Evolutionary conservation across 2,329 filamentous ascomycete species (phyloP), one percentile per base, ranked within the genome.

Genomic region (Epicoccum nigrum): DNA sequence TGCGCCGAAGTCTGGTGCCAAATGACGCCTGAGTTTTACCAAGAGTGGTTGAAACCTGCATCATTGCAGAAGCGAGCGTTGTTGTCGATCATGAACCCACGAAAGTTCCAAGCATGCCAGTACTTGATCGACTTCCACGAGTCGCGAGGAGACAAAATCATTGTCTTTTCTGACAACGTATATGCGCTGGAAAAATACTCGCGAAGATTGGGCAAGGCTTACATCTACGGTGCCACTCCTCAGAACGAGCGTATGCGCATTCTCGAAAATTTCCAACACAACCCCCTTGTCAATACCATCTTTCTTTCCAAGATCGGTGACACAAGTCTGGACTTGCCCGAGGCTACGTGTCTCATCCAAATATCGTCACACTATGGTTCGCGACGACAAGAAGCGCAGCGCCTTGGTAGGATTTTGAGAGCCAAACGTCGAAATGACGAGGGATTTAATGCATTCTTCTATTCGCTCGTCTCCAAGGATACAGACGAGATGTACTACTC

Each of bases 1-100:
- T 99, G 94, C 73, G 94, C 94, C 12, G 94, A 99, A 74, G 94
- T 99, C 6, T 99, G 94, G 94, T 99, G 94, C 69, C 92, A 93
- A 2, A 99, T 99, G 94, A 96, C 94, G 0, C 94, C 92, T 0
- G 94, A 99, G 64, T 99, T 99, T 71, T 97, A 97, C 73, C 88
- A 91, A 15, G 91, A 97, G 71, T 99, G 97, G 75, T 83, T 97
- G 53, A 81, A 84, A 46, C 84, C 76, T 7, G 72, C 72, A 4
- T 86, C 85, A 11, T 85, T 84, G 13, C 80, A 86, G 55, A 88
- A 88, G 70, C 80, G 83, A 27, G 81, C 82, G 7, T 73, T 90
- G 6, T 83, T 97, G 2, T 97, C 94, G 65, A 95, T 95, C 60
- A 97, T 99, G 92, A 99, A 99, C 66, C 94, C 94, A 1, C 83